Evolutionary conservation across 83 land plant species (phyloP), one percentile per base, ranked within the genome.

Genomic region (Larix sibirica): DNA sequence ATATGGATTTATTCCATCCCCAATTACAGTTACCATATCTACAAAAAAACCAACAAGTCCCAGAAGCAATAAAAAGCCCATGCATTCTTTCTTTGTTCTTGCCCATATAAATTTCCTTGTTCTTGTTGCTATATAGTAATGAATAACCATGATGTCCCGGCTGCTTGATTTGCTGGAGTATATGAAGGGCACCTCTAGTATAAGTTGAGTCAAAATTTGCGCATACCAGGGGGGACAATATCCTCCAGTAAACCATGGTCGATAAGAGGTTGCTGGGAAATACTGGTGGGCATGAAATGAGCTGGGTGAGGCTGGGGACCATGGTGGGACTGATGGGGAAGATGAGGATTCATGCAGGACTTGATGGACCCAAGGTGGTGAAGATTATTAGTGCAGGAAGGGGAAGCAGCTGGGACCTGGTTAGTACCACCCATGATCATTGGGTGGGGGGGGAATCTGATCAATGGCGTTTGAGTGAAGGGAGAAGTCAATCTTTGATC

Each of bases 161-260:
- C 10, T 47, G 10, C 10, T 47, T 47, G 54, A 50, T 50, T 50
- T 50, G 56, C 44, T 42, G 6, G 44, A 42, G 44, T 42, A 42
- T 42, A 4, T 42, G 44, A 50, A 50, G 56, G 56, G 56, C 13
- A 50, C 13, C 56, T 50, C 56, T 50, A 50, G 56, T 50, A 50
- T 50, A 50, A 50, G 56, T 50, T 50, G 56, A 50, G 56, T 50
- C 56, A 50, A 50, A 50, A 50, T 50, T 50, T 50, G 13, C 56
- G 56, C 81, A 87, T 74, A 4, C 82, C 82, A 17, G 87, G 66
- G 0, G 89, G 86, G 4, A 89, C 77, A 33, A 91, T 80, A 75
- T 91, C 93, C 56, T 91, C 85, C 60, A 91, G 91, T n/a, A 91
- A 82, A 1, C 93, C 93, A 75, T 89, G 85, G 31, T 88, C 92